Percentiles rank a stretch among this genome's conserved stretches.
Conservation (phyloP, 345 rosid species). For the Eucalyptus microcorys region DNA sequence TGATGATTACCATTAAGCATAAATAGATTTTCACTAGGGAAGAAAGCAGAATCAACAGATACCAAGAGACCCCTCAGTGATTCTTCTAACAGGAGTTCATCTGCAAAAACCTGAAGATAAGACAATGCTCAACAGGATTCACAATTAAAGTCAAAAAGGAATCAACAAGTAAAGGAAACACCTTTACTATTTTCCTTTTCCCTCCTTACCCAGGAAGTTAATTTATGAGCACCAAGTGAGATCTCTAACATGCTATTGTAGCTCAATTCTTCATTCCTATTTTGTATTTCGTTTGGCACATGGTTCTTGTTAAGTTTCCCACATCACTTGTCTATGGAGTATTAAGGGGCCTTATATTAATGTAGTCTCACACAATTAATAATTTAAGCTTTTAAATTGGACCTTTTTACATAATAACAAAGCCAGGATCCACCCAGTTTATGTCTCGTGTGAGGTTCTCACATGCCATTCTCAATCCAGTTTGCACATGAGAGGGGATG, state of each 20-base stretch:
- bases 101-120: constrained; percentile 54
- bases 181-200: background rate
- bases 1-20: constrained; percentile 9
- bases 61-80: constrained; percentile 25
- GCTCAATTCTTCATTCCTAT: background rate
- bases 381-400: background rate
- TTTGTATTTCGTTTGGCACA: background rate
- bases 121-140: background rate
- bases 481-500: background rate
- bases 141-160: background rate
- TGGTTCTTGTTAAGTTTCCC: background rate
- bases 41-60: constrained; percentile 30
- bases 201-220: background rate
- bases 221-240: background rate
- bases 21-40: constrained; percentile 27
- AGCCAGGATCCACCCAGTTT: background rate
- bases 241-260: background rate
- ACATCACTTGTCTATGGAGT: background rate
- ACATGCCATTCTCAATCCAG: background rate
- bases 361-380: background rate
- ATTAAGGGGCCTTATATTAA: background rate
- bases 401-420: background rate
- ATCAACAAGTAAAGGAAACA: background rate
- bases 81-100: constrained; percentile 59
- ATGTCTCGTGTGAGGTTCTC: background rate